Evolutionary conservation across 305 asterid genomes (phyloP).

Genomic region (Striga hermonthica): DNA sequence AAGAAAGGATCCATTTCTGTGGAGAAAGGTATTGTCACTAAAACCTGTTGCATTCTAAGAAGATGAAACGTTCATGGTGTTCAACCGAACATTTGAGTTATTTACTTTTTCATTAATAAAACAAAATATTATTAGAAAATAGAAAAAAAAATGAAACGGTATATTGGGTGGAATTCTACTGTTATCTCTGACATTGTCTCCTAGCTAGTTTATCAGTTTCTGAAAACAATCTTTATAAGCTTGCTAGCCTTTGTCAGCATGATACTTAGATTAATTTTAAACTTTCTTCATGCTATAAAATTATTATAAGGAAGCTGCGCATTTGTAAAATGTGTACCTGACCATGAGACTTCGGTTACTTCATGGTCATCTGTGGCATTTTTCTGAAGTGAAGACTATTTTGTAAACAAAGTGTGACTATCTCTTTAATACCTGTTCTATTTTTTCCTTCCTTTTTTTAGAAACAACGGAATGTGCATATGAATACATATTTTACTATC

Average conservation of each 20-base stretch:
- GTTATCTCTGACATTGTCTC: not conserved
- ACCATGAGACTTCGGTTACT: too few species aligned
- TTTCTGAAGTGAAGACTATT: not conserved
- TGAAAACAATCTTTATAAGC: not conserved
- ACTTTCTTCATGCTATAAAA: too few species aligned
- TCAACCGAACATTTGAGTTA: too few species aligned
- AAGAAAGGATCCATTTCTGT: conserved; percentile 63
- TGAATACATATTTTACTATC: not conserved
- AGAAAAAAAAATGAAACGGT: too few species aligned
- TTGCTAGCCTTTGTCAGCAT: not conserved
- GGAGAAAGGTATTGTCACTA: conserved; percentile 61
- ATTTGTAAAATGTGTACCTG: too few species aligned
- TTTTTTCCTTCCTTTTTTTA: not conserved
- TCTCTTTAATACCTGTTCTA: not conserved
- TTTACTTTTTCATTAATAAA: not conserved
- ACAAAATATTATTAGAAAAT: not conserved
- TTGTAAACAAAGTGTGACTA: not conserved
- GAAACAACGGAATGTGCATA: too few species aligned
- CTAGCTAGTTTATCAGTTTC: not conserved
- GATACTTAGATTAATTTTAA: not conserved
- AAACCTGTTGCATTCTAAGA: not conserved
- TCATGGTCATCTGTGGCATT: not conserved
- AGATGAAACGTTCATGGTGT: too few species aligned
- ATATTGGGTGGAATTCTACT: not conserved
- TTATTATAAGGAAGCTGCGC: too few species aligned